Conservation (phyloP, 1,139 yeast genomes). For the Ogataea hybrid region DNA sequence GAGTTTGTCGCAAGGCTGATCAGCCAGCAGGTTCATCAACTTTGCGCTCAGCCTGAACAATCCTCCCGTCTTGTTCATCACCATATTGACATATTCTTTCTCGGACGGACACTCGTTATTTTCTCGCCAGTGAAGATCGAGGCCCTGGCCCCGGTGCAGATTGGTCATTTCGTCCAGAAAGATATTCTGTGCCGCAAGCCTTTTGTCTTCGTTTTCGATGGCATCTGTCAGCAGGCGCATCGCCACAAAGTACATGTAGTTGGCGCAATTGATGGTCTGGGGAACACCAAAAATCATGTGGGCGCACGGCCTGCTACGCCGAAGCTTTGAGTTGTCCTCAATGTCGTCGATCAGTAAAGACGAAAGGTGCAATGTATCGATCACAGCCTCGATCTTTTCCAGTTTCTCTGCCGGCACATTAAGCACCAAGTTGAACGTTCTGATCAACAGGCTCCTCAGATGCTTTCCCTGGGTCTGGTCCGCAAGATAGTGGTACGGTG, state of each 20-base stretch:
- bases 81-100: constrained; percentile 74
- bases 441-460: constrained; percentile 46
- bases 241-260: no score
- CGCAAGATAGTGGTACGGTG: constrained; percentile 52
- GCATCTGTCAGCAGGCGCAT: constrained; percentile 42
- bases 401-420: constrained; percentile 38
- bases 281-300: constrained; percentile 76
- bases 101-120: constrained; percentile 60
- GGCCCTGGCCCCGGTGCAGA: constrained; percentile 85
- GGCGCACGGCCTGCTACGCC: constrained; percentile 79
- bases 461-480: constrained; percentile 54
- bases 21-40: constrained; percentile 46
- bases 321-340: constrained; percentile 67
- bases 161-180: constrained; percentile 71
- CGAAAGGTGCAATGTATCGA: constrained; percentile 62
- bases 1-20: constrained; percentile 26
- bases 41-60: constrained; percentile 71
- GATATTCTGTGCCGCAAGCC: constrained; percentile 35
- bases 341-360: constrained; percentile 80
- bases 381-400: constrained; percentile 39
- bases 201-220: constrained; percentile 15
- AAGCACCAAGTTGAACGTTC: constrained; percentile 48
- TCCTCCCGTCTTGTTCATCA: constrained; percentile 87
- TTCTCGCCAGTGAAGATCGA: constrained; percentile 88
- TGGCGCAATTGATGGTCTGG: constrained; percentile 78